Evolutionary conservation across 202 grass and related monocot genomes (phyloP), one percentile per base, ranked within the genome.

Genomic region (Brachypodium distachyon): DNA sequence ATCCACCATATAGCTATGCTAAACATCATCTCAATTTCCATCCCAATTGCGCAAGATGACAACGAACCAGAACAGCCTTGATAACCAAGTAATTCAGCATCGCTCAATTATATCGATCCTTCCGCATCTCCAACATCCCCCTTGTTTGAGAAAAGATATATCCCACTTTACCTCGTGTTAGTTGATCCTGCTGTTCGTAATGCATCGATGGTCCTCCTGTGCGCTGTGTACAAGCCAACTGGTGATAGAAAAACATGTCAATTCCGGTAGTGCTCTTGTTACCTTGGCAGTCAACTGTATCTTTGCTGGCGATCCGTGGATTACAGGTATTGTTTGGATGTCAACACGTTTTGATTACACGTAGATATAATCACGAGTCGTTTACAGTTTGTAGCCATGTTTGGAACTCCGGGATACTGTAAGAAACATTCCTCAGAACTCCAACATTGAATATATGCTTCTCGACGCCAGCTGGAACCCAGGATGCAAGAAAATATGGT

Each of bases 181-280:
- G 54, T 46, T 60, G 53, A 42, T 75, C 54, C 54, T 60, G 51
- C 70, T 73, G 70, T 18, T 74, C 9, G 51, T 57, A 74, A 69
- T 69, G 66, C 66, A 69, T 48, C 64, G 28, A 37, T 77, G 58
- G 31, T 77, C 74, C 59, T 65, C 58, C 19, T 36, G 32, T 55
- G 47, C 6, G 18, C 47, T 71, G 29, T 34, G 7, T 68, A 14
- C 7, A 49, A 8, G 25, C 17, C 44, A 41, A 32, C 47, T 78
- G 47, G 34, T 52, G 48, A 6, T 19, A 6, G 16, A 16, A 12
- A 56, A 57, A 33, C 50, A 36, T 46, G 77, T 12, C 26, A 9
- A 67, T 18, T 79, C 50, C 7, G 12, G 36, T 68, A 56, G 56
- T 44, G 49, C 49, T 55, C 12, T 44, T 17, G 62, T 68, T 37